These are phyloP conservation scores for Isoetes taiwanensis DNA, from an alignment of 75 land plant species.

Conservation along the genomic window DNA sequence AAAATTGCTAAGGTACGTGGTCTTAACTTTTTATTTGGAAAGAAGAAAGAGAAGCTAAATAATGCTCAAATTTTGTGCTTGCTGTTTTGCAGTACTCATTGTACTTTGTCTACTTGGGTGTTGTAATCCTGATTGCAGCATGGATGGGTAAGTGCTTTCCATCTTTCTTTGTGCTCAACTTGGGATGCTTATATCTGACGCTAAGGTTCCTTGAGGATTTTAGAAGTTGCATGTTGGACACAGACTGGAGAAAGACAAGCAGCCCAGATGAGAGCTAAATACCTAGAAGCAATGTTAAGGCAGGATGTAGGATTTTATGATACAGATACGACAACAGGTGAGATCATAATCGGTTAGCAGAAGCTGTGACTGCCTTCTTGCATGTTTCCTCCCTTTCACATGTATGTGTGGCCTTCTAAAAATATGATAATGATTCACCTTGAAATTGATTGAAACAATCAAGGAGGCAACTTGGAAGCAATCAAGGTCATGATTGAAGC, in stretches of 20 bases:
- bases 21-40: neutral
- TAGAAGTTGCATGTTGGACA: conserved; percentile 58
- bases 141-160: conserved; percentile 49
- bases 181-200: neutral
- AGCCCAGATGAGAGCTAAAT: conserved; percentile 29
- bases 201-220: neutral
- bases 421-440: too few species aligned
- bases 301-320: conserved; percentile 34
- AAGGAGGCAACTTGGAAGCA: too few species aligned
- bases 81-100: conserved; percentile 48
- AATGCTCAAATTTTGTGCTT: neutral
- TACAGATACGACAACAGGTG: conserved; percentile 36
- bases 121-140: conserved; percentile 55
- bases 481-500: too few species aligned
- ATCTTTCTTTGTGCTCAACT: too few species aligned
- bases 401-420: too few species aligned
- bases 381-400: too few species aligned
- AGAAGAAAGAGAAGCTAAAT: too few species aligned
- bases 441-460: too few species aligned
- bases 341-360: conserved; percentile 37
- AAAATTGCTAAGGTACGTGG: conserved; percentile 62
- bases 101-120: conserved; percentile 66
- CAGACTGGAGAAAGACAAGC: conserved; percentile 47
- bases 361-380: too few species aligned
- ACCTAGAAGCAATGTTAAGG: conserved; percentile 36